Evolutionary conservation across 495 filamentous ascomycete genomes (phyloP).

Genomic region (Aspergillus campestris): DNA sequence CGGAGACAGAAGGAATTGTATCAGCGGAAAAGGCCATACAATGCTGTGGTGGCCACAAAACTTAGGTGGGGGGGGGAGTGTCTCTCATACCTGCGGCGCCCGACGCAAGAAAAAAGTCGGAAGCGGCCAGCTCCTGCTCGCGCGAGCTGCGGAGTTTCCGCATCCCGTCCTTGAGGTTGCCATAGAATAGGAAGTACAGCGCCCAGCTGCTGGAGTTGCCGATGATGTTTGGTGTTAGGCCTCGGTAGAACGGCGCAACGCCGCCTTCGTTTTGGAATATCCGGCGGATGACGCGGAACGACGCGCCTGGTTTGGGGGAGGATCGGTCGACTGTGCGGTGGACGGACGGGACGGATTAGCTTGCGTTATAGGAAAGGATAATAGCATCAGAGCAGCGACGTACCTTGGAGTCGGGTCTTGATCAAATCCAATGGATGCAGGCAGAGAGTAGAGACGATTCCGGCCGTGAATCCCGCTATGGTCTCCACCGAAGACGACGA

Average conservation of each 20-base stretch:
- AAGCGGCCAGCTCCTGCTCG: slow-evolving; percentile 43
- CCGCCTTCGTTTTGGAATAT: slow-evolving; percentile 51
- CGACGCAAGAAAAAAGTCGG: slow-evolving; percentile 79
- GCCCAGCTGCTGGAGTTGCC: slow-evolving; percentile 90
- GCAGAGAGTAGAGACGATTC: slow-evolving; percentile 68
- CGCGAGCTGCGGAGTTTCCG: slow-evolving; percentile 9
- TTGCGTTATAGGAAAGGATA: background rate
- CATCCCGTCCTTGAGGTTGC: slow-evolving; percentile 46
- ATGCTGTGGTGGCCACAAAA: too few species aligned
- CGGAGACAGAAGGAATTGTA: background rate
- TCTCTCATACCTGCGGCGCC: slow-evolving; percentile 53
- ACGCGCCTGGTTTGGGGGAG: slow-evolving; percentile 40
- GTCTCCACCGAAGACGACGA: slow-evolving; percentile 79
- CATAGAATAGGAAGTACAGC: slow-evolving; percentile 76
- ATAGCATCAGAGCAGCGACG: background rate
- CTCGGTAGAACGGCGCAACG: slow-evolving; percentile 70
- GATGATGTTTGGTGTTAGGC: slow-evolving; percentile 78
- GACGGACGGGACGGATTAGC: background rate
- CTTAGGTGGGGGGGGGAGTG: too few species aligned
- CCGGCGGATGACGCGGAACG: slow-evolving; percentile 44
- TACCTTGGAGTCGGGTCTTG: slow-evolving; percentile 92
- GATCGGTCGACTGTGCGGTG: slow-evolving; percentile 35
- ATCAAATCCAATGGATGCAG: slow-evolving; percentile 77
- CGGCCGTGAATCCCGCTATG: slow-evolving; percentile 83
- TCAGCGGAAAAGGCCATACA: too few species aligned